These are phyloP conservation scores for Cercophora samala DNA, from an alignment of 495 filamentous ascomycete species.

Conservation along the genomic window DNA sequence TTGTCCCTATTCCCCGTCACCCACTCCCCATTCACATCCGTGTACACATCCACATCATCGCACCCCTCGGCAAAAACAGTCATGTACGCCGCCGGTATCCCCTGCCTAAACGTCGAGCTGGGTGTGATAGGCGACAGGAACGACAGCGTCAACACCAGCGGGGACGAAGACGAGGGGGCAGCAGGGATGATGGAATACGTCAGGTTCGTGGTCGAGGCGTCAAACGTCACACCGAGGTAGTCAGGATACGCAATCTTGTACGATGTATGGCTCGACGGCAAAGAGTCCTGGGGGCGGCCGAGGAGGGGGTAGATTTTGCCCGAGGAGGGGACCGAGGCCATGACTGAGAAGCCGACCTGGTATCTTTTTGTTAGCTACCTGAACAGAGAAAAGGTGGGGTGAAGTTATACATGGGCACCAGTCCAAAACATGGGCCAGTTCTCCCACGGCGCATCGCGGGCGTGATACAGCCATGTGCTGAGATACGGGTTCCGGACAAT, in stretches of 20 bases:
- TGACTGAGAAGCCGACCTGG: constrained; percentile 77
- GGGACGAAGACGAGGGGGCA: constrained; percentile 38
- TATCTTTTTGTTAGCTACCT: too few species aligned
- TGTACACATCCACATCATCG: constrained; percentile 74
- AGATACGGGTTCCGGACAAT: constrained; percentile 90
- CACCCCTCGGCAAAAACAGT: constrained; percentile 69
- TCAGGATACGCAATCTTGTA: constrained; percentile 67
- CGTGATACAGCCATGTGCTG: constrained; percentile 79
- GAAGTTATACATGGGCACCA: constrained; percentile 53
- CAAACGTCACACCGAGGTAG: constrained; percentile 78
- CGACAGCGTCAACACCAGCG: constrained; percentile 66
- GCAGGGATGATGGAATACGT: constrained; percentile 71
- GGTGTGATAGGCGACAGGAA: constrained; percentile 93
- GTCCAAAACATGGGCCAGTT: constrained; percentile 96
- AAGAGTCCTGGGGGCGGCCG: constrained; percentile 80
- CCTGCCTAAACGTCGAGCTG: constrained; percentile 85
- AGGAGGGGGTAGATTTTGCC: constrained; percentile 79
- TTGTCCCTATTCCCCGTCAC: constrained; percentile 70
- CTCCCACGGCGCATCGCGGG: constrained; percentile 79
- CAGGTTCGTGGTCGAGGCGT: constrained; percentile 90
- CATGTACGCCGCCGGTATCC: constrained; percentile 84
- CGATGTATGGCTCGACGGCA: constrained; percentile 44
- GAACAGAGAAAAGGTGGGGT: background rate
- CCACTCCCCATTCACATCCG: constrained; percentile 90
- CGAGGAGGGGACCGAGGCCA: constrained; percentile 70